Evolutionary conservation across 1,284 basidiomycete genomes (phyloP).

Genomic region (Boletus hoseneyae): DNA sequence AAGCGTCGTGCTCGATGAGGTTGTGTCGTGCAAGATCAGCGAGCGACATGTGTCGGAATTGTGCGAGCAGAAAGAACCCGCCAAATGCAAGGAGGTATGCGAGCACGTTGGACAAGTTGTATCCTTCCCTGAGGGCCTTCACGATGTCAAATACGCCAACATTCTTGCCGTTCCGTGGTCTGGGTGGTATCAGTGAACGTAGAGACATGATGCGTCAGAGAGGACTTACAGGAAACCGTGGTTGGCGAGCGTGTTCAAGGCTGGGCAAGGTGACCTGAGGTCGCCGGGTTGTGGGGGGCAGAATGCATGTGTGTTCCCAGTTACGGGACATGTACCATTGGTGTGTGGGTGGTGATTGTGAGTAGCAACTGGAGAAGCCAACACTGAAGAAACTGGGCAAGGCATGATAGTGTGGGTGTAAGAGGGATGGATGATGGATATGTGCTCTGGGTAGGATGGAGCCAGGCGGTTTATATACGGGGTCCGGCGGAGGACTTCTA

Average conservation of each 20-base stretch:
- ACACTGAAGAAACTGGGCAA: constrained; percentile 13
- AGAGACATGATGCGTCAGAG: neutral
- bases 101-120: constrained; percentile 35
- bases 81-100: constrained; percentile 33
- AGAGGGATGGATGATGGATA: neutral
- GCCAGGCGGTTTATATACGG: constrained; percentile 18
- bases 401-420: constrained; percentile 14
- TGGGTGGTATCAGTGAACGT: constrained; percentile 10
- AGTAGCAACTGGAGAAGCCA: constrained; percentile 7
- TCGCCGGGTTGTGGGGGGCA: constrained; percentile 30
- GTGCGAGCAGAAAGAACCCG: constrained; percentile 27
- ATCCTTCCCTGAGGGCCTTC: constrained; percentile 34
- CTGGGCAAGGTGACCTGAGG: constrained; percentile 47
- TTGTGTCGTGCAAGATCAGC: constrained; percentile 38
- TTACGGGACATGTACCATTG: constrained; percentile 24
- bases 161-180: constrained; percentile 36
- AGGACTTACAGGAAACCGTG: constrained; percentile 42
- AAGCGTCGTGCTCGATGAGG: constrained; percentile 52
- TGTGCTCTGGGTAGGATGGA: neutral
- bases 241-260: constrained; percentile 46
- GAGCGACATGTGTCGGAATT: constrained; percentile 35
- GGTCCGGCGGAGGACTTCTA: neutral
- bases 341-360: constrained; percentile 22
- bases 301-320: constrained; percentile 25
- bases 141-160: constrained; percentile 31